A percentile compares a stretch with the other conserved stretches of the same genome.
These are phyloP conservation scores for Cutaneotrichosporon arboriforme DNA, from an alignment of 1,284 basidiomycete species.

Conservation along the genomic window DNA sequence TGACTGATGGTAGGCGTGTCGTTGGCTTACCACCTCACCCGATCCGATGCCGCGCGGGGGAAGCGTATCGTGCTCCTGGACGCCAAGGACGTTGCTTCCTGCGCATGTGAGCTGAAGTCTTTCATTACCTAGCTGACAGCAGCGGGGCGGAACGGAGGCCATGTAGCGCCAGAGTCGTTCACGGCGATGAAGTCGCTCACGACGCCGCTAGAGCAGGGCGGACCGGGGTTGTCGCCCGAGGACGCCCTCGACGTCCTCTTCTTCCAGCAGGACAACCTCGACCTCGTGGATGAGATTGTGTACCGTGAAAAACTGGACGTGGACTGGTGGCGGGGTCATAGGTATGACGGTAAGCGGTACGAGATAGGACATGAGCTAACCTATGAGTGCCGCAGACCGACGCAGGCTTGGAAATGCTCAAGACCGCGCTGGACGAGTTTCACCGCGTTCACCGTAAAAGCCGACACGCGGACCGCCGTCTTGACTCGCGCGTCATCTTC, in stretches of 20 bases:
- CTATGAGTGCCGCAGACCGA: neutral
- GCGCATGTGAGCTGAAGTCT: conserved; percentile 29
- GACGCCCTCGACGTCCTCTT: conserved; percentile 53
- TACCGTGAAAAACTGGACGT: conserved; percentile 25
- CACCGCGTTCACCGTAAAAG: neutral
- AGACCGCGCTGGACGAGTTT: neutral
- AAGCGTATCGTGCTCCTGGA: conserved; percentile 31
- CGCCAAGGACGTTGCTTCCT: conserved; percentile 37
- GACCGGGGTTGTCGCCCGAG: conserved; percentile 41
- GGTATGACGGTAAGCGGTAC: conserved; percentile 20
- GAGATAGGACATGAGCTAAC: neutral
- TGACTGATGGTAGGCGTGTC: neutral
- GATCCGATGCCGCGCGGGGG: conserved; percentile 18
- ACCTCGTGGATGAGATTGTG: conserved; percentile 60
- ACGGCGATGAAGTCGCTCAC: conserved; percentile 16
- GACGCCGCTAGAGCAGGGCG: conserved; percentile 15
- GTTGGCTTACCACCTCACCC: conserved; percentile 22
- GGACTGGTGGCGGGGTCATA: conserved; percentile 26
- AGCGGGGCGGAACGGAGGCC: conserved; percentile 41
- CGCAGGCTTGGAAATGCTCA: neutral
- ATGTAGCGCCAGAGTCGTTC: conserved; percentile 32
- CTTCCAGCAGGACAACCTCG: conserved; percentile 61
- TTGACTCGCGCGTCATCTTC: neutral
- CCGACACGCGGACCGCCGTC: neutral
- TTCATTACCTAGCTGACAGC: neutral